These are phyloP conservation scores for Diplotaxis tenuifolia DNA, from an alignment of 345 rosid genomes.

Conservation along the genomic window DNA sequence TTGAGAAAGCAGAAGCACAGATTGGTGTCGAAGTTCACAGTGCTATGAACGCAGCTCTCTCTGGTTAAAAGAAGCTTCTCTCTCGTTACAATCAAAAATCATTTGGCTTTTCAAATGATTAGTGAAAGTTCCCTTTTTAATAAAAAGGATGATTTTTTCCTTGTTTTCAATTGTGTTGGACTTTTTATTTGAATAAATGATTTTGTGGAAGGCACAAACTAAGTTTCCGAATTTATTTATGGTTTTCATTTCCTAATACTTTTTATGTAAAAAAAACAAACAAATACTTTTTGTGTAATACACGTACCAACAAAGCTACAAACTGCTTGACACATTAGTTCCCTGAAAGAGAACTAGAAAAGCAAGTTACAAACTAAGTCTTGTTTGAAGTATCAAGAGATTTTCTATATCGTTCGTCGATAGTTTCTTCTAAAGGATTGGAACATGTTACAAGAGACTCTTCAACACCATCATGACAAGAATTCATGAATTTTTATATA, in stretches of 20 bases:
- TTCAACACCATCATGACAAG: background rate
- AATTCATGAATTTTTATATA: background rate
- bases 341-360: background rate
- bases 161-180: slow-evolving; percentile 24
- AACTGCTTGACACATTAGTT: background rate
- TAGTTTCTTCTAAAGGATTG: background rate
- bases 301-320: no score
- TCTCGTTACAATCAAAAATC: slow-evolving; percentile 11
- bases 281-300: no score
- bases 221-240: background rate
- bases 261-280: background rate
- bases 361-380: background rate
- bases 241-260: background rate
- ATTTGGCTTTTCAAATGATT: slow-evolving; percentile 30
- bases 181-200: slow-evolving; percentile 32
- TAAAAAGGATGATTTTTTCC: slow-evolving; percentile 20
- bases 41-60: slow-evolving; percentile 60
- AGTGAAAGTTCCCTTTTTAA: slow-evolving; percentile 18
- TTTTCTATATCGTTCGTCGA: background rate
- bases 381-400: background rate
- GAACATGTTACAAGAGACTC: background rate
- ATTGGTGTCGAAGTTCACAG: slow-evolving; percentile 78
- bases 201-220: slow-evolving; percentile 17
- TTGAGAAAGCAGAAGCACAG: slow-evolving; percentile 91
- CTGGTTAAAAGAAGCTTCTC: slow-evolving; percentile 44